Conservation (phyloP, 2,329 filamentous ascomycete species). For the Paradendryphiella salina region DNA sequence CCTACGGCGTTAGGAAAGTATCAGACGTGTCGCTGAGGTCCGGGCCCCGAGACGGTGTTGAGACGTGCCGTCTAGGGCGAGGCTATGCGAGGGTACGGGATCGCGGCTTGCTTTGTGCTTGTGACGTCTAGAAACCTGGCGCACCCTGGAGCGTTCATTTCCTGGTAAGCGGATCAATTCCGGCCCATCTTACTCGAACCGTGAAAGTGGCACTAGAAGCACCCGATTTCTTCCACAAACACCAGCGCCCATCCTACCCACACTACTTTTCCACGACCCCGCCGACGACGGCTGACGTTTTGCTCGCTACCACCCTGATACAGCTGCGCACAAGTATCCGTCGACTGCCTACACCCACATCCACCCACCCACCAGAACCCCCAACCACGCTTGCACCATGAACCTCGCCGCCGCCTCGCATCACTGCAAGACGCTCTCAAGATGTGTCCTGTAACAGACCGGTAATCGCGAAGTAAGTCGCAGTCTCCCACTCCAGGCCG, state of each 20-base stretch:
- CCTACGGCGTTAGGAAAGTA: conserved; percentile 4
- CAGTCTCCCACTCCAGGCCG: not conserved
- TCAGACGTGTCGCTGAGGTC: conserved; percentile 4
- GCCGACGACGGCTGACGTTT: conserved; percentile 10
- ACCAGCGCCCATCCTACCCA: conserved; percentile 14
- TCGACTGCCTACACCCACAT: conserved; percentile 1
- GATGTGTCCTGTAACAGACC: conserved; percentile 34
- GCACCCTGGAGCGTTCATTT: conserved; percentile 7
- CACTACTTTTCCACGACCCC: conserved; percentile 10
- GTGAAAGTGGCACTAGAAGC: conserved; percentile 11
- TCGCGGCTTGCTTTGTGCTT: conserved; percentile 12
- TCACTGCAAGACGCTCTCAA: conserved; percentile 32
- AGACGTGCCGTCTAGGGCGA: conserved; percentile 11
- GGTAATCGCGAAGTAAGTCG: conserved; percentile 33
- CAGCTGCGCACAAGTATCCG: conserved; percentile 14
- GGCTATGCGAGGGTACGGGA: conserved; percentile 13
- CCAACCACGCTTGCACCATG: conserved; percentile 18
- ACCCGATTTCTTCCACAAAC: conserved; percentile 21
- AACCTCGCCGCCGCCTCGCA: conserved; percentile 34
- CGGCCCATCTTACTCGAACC: conserved; percentile 7
- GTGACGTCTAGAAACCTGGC: conserved; percentile 14
- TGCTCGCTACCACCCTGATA: conserved; percentile 25
- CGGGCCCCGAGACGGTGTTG: conserved; percentile 13
- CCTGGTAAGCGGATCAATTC: conserved; percentile 17
- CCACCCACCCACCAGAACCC: not conserved